These are phyloP conservation scores for Fusarium staphyleae DNA, from an alignment of 2,329 filamentous ascomycete genomes.

Conservation along the genomic window DNA sequence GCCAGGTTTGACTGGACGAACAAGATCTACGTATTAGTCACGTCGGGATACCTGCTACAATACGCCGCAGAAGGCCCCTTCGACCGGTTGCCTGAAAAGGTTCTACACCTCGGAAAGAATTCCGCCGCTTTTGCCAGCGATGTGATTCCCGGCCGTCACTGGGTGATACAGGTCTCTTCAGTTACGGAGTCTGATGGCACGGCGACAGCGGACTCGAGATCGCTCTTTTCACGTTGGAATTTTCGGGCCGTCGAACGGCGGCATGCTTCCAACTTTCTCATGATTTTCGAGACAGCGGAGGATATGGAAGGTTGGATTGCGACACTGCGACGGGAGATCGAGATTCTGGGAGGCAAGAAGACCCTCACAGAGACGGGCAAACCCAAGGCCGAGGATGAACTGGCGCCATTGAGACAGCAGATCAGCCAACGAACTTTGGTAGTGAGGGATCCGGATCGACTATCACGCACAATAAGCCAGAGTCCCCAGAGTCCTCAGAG, in stretches of 20 bases:
- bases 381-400: slow-evolving; percentile 52
- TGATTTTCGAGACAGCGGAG: slow-evolving; percentile 75
- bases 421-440: slow-evolving; percentile 56
- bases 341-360: slow-evolving; percentile 72
- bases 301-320: slow-evolving; percentile 81
- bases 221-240: slow-evolving; percentile 70
- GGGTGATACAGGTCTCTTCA: slow-evolving; percentile 79
- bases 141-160: slow-evolving; percentile 79
- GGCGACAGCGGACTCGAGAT: slow-evolving; percentile 60
- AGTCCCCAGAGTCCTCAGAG: slow-evolving; percentile 29
- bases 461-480: slow-evolving; percentile 46
- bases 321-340: slow-evolving; percentile 72
- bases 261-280: slow-evolving; percentile 68
- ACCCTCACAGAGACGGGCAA: slow-evolving; percentile 66
- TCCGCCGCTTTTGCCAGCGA: slow-evolving; percentile 84
- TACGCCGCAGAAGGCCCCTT: slow-evolving; percentile 74
- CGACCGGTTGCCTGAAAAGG: slow-evolving; percentile 76
- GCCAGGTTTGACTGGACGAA: slow-evolving; percentile 69
- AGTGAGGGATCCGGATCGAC: slow-evolving; percentile 56
- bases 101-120: slow-evolving; percentile 73
- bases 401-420: slow-evolving; percentile 47
- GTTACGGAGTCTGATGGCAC: slow-evolving; percentile 65
- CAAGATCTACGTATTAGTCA: slow-evolving; percentile 76
- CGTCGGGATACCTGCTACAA: slow-evolving; percentile 76
- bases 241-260: slow-evolving; percentile 63